These are phyloP conservation scores for Mortierella sp. DNA, from an alignment of 371 early-diverging fungal species.

Conservation along the genomic window DNA sequence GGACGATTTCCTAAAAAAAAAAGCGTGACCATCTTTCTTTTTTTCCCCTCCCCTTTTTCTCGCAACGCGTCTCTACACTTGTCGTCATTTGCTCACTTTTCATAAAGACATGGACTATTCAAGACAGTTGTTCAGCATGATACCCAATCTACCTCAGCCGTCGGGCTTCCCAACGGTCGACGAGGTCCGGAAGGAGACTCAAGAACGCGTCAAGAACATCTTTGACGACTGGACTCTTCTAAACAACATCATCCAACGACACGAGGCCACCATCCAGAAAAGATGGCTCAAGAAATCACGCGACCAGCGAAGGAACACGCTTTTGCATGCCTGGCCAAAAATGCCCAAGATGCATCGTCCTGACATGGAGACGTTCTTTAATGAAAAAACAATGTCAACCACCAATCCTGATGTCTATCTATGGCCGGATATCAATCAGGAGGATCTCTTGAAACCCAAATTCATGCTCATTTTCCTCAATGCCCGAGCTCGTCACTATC, in stretches of 20 bases:
- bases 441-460: constrained; percentile 42
- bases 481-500: constrained; percentile 30
- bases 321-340: constrained; percentile 30
- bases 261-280: constrained; percentile 36
- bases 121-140: too few species aligned
- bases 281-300: constrained; percentile 38
- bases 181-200: constrained; percentile 26
- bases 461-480: constrained; percentile 41
- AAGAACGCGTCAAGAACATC: constrained; percentile 17
- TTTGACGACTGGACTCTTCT: constrained; percentile 36
- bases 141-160: constrained; percentile 23
- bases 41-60: too few species aligned
- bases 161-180: constrained; percentile 24
- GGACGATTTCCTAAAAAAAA: too few species aligned
- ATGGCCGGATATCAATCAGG: constrained; percentile 40
- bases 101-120: too few species aligned
- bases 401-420: constrained; percentile 18
- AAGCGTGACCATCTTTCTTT: too few species aligned
- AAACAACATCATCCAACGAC: constrained; percentile 28
- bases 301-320: constrained; percentile 28
- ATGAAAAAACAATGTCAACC: constrained; percentile 14
- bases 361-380: constrained; percentile 27
- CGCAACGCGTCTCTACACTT: too few species aligned
- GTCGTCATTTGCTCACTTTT: too few species aligned
- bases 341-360: constrained; percentile 40